A percentile compares a stretch with the other conserved stretches of the same genome.
Conservation (phyloP, 257 asterid species). For the Salvia hispanica region DNA sequence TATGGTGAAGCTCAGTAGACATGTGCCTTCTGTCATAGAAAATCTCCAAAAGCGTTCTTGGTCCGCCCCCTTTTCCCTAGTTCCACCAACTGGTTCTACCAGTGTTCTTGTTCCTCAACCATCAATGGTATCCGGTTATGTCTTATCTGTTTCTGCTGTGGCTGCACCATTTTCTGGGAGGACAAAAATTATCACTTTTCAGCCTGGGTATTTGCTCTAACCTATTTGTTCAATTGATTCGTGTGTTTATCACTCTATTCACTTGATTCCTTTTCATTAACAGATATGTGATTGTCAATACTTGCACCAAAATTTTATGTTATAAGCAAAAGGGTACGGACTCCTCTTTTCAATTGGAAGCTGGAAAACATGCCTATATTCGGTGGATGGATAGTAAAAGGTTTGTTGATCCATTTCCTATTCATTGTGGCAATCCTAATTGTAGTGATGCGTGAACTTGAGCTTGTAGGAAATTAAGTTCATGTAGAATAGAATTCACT, state of each 20-base stretch:
- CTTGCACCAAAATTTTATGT: constrained; percentile 75
- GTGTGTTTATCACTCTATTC: constrained; percentile 25
- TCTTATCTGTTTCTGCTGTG: constrained; percentile 78
- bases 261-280: constrained; percentile 19
- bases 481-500: not conserved
- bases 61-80: constrained; percentile 82
- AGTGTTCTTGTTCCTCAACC: constrained; percentile 82
- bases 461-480: constrained; percentile 9
- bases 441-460: constrained; percentile 19
- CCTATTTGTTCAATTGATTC: constrained; percentile 27
- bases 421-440: constrained; percentile 27
- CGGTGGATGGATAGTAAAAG: constrained; percentile 85
- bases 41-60: constrained; percentile 58
- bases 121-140: constrained; percentile 64
- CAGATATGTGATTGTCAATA: constrained; percentile 93
- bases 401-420: constrained; percentile 38
- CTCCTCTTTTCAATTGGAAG: constrained; percentile 55
- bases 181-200: constrained; percentile 85
- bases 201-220: constrained; percentile 66
- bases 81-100: constrained; percentile 90
- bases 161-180: constrained; percentile 87
- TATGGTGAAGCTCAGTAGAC: constrained; percentile 68
- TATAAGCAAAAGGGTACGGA: constrained; percentile 96
- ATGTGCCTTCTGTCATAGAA: constrained; percentile 48
- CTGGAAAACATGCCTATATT: constrained; percentile 78